Evolutionary conservation across 306 rosid genomes (phyloP).

Genomic region (Clitoria ternatea): DNA sequence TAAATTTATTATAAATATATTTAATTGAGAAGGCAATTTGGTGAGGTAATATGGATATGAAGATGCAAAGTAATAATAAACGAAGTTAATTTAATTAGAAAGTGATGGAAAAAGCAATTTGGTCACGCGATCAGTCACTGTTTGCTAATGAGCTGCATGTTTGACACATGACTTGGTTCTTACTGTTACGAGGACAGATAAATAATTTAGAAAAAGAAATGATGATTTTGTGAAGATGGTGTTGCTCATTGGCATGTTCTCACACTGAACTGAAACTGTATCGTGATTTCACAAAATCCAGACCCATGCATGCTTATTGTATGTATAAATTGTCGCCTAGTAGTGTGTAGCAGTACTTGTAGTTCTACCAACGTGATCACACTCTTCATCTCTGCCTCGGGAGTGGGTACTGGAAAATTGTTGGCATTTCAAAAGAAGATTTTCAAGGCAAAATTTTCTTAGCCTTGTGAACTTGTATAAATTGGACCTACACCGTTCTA

Average conservation of each 20-base stretch:
- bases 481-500: background rate
- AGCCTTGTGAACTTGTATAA: background rate
- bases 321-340: slow-evolving; percentile 36
- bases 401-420: slow-evolving; percentile 20
- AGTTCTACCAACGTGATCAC: slow-evolving; percentile 22
- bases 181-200: slow-evolving; percentile 14
- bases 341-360: slow-evolving; percentile 6
- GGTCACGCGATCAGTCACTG: slow-evolving; percentile 20
- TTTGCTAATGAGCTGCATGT: background rate
- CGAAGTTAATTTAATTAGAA: slow-evolving; percentile 4
- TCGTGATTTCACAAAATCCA: slow-evolving; percentile 38
- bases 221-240: slow-evolving; percentile 30
- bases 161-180: slow-evolving; percentile 10
- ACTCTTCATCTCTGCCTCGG: slow-evolving; percentile 28
- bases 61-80: background rate
- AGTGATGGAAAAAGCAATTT: background rate
- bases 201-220: background rate
- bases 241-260: slow-evolving; percentile 30
- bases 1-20: too few relatives aligned
- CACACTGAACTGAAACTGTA: slow-evolving; percentile 26
- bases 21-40: slow-evolving; percentile 16
- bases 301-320: slow-evolving; percentile 38
- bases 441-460: background rate
- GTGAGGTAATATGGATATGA: slow-evolving; percentile 18
- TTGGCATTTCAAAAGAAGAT: background rate